phyloP scores from a whole-genome alignment of 768 basidiomycete genomes.

The Lactarius sanguifluus region DNA sequence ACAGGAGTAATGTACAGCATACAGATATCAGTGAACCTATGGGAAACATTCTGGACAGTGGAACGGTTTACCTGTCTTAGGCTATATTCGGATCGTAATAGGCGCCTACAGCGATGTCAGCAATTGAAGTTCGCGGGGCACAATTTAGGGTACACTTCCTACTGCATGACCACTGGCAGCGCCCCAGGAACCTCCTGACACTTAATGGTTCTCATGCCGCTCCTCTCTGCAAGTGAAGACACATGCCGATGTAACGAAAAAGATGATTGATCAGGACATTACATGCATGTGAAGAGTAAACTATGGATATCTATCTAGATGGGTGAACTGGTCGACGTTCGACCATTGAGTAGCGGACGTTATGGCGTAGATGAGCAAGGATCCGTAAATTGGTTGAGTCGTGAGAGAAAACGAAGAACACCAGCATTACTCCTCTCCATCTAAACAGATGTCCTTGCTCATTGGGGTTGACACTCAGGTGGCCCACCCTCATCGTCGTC shows the following conservation, averaged over 20 bases:
- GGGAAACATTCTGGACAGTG: not conserved
- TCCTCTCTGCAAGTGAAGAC: not conserved
- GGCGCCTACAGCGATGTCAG: not conserved
- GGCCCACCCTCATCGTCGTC: conserved; percentile 58
- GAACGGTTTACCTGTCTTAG: not conserved
- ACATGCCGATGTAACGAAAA: not conserved
- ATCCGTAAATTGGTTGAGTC: not conserved
- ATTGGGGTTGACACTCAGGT: conserved; percentile 34
- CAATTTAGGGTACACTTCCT: conserved; percentile 3
- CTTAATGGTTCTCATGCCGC: not conserved
- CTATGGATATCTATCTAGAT: conserved; percentile 16
- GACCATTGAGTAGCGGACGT: conserved; percentile 5
- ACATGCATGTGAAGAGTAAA: conserved; percentile 12
- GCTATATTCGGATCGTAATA: not conserved
- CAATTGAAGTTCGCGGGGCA: not conserved
- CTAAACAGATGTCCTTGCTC: conserved; percentile 15
- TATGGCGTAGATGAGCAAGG: not conserved
- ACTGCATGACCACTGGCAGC: not conserved
- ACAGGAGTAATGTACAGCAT: not conserved
- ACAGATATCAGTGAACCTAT: not conserved
- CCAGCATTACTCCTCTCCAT: conserved; percentile 10
- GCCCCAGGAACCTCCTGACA: not conserved
- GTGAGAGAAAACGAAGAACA: not conserved
- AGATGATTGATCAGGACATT: conserved; percentile 5
- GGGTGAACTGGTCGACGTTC: conserved; percentile 1